A percentile compares a stretch with the other conserved stretches of the same genome.
Conservation (phyloP, 306 rosid species). For the Canavalia gladiata region DNA sequence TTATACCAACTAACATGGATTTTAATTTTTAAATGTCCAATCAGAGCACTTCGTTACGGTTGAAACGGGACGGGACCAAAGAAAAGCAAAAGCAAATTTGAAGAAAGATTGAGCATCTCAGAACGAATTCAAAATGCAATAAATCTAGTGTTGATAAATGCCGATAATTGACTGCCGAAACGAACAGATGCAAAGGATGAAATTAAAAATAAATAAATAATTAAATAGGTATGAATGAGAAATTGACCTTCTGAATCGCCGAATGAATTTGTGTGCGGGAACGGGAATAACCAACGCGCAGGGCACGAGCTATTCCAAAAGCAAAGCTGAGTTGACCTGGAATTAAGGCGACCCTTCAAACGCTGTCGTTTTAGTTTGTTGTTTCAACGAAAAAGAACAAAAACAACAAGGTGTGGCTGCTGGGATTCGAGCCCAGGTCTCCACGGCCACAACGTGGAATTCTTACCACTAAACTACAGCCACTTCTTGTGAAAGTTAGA, state of each 20-base stretch:
- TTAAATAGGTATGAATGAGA: not conserved
- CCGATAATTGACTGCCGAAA: not conserved
- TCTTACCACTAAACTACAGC: slow-evolving; percentile 65
- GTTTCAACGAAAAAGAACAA: not conserved
- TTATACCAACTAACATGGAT: not conserved
- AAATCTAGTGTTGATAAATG: not conserved
- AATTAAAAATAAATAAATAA: not conserved
- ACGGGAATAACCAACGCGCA: not conserved
- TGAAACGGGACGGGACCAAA: slow-evolving; percentile 22
- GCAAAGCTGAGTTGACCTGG: slow-evolving; percentile 11
- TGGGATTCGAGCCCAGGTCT: slow-evolving; percentile 63
- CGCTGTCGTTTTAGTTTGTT: slow-evolving; percentile 5
- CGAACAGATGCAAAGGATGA: not conserved
- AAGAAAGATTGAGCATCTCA: not conserved
- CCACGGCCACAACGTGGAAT: slow-evolving; percentile 66
- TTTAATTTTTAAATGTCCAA: not conserved
- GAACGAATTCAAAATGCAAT: not conserved
- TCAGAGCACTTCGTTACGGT: not conserved
- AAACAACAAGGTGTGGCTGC: slow-evolving; percentile 29
- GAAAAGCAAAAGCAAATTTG: not conserved
- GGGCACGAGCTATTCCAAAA: not conserved
- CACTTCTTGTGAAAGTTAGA: slow-evolving; percentile 10
- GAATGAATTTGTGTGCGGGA: not conserved
- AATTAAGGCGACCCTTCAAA: not conserved
- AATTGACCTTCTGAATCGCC: slow-evolving; percentile 10